Base-by-base conservation (phyloP, 2,329 filamentous ascomycete species). In the Microsporum ferrugineum region DNA sequence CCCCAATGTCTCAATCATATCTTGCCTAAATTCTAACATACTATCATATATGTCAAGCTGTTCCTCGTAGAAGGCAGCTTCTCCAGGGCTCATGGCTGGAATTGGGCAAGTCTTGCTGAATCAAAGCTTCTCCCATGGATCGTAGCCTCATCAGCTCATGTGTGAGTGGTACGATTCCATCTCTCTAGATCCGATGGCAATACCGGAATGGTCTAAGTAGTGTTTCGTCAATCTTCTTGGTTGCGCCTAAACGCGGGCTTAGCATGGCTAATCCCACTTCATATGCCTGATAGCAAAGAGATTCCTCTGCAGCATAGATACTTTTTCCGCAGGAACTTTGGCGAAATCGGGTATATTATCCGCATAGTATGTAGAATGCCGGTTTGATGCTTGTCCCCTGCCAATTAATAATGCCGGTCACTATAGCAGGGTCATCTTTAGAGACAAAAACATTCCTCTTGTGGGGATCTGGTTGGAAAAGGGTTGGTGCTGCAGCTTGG, bases 381-480 rank as follows among this genome's bases (percentile, higher is more conserved):
- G 67, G 67, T 5, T 64, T 62, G 56, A 61, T 60, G 60, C 67
- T 65, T 2, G 64, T 62, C 38, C 66, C 70, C 49, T 72, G 68
- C 69, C 68, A 70, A 61, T 71, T 68, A 17, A 71, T 64, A 3
- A 66, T 66, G 0, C 62, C 67, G 1, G 62, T 62, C 10, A 68
- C 62, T 4, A 64, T 60, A 31, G 70, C 70, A 12, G 75, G 72
- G 58, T 77, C 68, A 6, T 73, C 68, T 56, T 72, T 68, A 5
- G 71, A 74, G 55, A 78, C 70, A 62, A 76, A 77, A 29, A 78
- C 74, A 64, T 77, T 78, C 62, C 72, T 67, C 67, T 71, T 73
- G 63, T 77, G 70, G 43, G 77, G 62, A 65, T 78, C 74, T 12
- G 72, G 70, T 60, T 78, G 74, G 58, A 75, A 71, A 2, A 78